Evolutionary conservation across 2,329 filamentous ascomycete genomes (phyloP).

Genomic region (Hypoxylon rubiginosum): DNA sequence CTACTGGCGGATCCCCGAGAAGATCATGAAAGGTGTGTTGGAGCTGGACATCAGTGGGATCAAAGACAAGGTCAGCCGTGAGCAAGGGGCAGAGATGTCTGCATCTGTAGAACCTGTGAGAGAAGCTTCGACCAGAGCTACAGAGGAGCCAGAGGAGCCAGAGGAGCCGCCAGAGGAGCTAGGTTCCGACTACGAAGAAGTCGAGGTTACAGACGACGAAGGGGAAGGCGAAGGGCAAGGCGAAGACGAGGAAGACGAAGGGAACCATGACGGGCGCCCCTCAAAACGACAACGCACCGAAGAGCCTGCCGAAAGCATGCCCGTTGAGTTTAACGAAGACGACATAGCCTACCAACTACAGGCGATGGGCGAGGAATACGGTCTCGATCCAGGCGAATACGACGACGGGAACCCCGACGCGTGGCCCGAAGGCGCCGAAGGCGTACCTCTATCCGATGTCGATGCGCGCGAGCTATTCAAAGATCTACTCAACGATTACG

Average conservation of each 20-base stretch:
- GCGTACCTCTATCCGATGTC: conserved; percentile 76
- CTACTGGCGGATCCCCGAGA: conserved; percentile 93
- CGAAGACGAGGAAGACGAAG: conserved; percentile 63
- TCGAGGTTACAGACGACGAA: conserved; percentile 74
- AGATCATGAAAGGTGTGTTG: conserved; percentile 83
- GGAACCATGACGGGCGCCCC: conserved; percentile 63
- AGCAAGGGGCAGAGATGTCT: conserved; percentile 31
- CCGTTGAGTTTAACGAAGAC: conserved; percentile 89
- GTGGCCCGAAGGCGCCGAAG: conserved; percentile 80
- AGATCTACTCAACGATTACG: conserved; percentile 85
- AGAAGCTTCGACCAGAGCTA: conserved; percentile 50
- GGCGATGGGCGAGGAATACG: conserved; percentile 89
- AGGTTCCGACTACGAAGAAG: conserved; percentile 82
- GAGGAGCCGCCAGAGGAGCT: conserved; percentile 64
- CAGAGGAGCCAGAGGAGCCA: conserved; percentile 64
- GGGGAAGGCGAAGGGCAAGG: conserved; percentile 65
- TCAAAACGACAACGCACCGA: conserved; percentile 64
- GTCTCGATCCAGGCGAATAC: conserved; percentile 81
- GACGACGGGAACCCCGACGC: conserved; percentile 72
- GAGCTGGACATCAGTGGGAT: conserved; percentile 80
- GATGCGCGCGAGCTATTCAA: conserved; percentile 85
- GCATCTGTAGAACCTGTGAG: conserved; percentile 29
- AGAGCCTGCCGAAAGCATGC: conserved; percentile 57
- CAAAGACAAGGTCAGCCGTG: conserved; percentile 65
- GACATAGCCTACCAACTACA: conserved; percentile 94